A percentile compares a stretch with the other conserved stretches of the same genome.
Conservation (phyloP, 225 moss, liverwort and hornwort genomes). For the Physcomitrellopsis africana region DNA sequence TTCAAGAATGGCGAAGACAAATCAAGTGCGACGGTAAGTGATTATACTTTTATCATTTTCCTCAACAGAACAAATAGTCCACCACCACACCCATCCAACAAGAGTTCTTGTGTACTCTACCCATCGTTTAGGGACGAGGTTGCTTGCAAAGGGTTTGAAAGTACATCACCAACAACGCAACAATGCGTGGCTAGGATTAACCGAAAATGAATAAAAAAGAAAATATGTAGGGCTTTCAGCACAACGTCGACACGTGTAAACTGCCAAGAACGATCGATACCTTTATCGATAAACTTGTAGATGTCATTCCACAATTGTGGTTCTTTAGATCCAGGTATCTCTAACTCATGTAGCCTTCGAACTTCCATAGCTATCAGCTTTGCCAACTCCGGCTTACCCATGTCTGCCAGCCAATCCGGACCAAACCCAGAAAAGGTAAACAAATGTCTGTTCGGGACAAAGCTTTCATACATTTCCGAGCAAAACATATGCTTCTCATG, state of each 20-base stretch:
- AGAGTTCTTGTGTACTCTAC: background rate
- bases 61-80: slow-evolving; percentile 1
- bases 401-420: slow-evolving; percentile 50
- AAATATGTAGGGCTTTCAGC: too few relatives aligned
- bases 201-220: background rate
- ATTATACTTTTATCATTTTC: background rate
- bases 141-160: background rate
- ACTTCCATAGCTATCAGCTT: slow-evolving; percentile 80
- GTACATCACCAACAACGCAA: slow-evolving; percentile 15
- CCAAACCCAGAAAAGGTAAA: slow-evolving; percentile 3
- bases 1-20: background rate
- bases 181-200: slow-evolving; percentile 5
- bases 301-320: slow-evolving; percentile 87
- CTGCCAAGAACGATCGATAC: slow-evolving; percentile 39
- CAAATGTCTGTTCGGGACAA: too few relatives aligned
- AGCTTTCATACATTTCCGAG: background rate
- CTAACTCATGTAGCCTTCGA: slow-evolving; percentile 74
- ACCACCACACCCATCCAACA: background rate
- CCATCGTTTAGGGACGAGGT: background rate
- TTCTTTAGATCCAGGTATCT: slow-evolving; percentile 68
- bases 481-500: background rate
- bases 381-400: slow-evolving; percentile 66
- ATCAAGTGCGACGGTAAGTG: background rate
- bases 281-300: slow-evolving; percentile 76
- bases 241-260: background rate